Base-by-base conservation (phyloP, 208 protist genomes). In the Herpetomonas tarakana region DNA sequence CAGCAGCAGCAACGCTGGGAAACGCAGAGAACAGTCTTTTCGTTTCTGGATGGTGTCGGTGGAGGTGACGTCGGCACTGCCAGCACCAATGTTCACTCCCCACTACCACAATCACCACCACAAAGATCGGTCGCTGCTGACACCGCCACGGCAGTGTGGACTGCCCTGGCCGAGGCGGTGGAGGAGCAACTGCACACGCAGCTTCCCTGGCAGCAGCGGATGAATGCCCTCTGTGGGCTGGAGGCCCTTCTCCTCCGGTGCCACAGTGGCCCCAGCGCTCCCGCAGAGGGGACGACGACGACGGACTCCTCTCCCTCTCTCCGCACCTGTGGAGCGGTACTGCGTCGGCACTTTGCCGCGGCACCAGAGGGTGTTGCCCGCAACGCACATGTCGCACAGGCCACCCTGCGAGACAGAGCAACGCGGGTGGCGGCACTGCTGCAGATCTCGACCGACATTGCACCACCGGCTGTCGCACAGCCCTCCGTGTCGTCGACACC, bases 201-300 rank as follows among this genome's bases (percentile, higher is more conserved):
- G 54, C 45, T 62, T 31, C 56, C 74, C 6, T 91, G 79, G 80
- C 78, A 83, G 53, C 55, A 62, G 7, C 74, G 80, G 0, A 57
- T 87, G 1, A 91, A 91, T 63, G 68, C 68, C 14, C 59, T 91
- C 28, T 49, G 50, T 2, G 65, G 57, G 18, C 30, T 87, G 22
- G 83, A 91, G 65, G 80, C 69, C 21, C 22, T 80, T 35, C 56
- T 87, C 14, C 38, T 49, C 49, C 14, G 54, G 58, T 0, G 22
- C 53, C 4, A 21, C 30, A 28, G 29, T 1, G 26, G 11, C n/a
- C n/a, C n/a, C n/a, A n/a, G n/a, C n/a, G n/a, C n/a, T n/a, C n/a
- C n/a, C n/a, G n/a, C n/a, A n/a, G n/a, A n/a, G n/a, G n/a, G n/a
- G n/a, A n/a, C n/a, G n/a, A n/a, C n/a, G n/a, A n/a, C n/a, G n/a